phyloP scores from a whole-genome alignment of 768 basidiomycete species.

The Lyophyllum atratum region DNA sequence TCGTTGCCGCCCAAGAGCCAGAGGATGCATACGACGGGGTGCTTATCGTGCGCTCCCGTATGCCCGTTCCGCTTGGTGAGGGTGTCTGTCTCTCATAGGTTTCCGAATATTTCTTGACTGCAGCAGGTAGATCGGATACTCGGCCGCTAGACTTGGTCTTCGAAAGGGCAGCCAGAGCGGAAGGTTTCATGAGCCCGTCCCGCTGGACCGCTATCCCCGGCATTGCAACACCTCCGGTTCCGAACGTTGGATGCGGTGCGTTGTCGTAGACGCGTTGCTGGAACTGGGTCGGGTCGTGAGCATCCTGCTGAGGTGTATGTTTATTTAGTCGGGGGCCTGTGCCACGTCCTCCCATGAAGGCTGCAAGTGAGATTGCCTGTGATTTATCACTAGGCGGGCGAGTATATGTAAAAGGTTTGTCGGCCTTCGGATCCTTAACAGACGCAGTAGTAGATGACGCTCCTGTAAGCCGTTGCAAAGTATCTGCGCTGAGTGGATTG shows the following conservation, averaged over 20 bases:
- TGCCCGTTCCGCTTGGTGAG: background rate
- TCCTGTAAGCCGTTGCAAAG: conserved; percentile 47
- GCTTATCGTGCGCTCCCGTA: conserved; percentile 44
- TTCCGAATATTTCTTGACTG: background rate
- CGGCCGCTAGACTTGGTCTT: conserved; percentile 1
- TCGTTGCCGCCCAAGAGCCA: background rate
- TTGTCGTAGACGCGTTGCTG: conserved; percentile 56
- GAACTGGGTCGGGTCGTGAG: conserved; percentile 64
- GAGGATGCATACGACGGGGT: conserved; percentile 14
- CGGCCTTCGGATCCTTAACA: conserved; percentile 13
- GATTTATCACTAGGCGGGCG: conserved; percentile 27
- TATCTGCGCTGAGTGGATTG: conserved; percentile 45
- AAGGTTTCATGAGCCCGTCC: conserved; percentile 8
- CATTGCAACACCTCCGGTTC: conserved; percentile 74
- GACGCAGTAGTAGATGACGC: background rate
- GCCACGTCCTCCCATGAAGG: conserved; percentile 80
- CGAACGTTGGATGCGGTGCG: conserved; percentile 75
- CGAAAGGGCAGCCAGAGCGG: conserved; percentile 4
- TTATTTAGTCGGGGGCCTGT: conserved; percentile 73
- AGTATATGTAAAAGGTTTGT: conserved; percentile 9
- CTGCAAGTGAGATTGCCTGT: conserved; percentile 70
- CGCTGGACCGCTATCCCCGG: conserved; percentile 57
- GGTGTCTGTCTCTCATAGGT: background rate
- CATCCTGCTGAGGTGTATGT: conserved; percentile 72
- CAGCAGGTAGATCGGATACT: background rate